phyloP scores from a whole-genome alignment of 768 basidiomycete genomes.

The Mycena rosella region DNA sequence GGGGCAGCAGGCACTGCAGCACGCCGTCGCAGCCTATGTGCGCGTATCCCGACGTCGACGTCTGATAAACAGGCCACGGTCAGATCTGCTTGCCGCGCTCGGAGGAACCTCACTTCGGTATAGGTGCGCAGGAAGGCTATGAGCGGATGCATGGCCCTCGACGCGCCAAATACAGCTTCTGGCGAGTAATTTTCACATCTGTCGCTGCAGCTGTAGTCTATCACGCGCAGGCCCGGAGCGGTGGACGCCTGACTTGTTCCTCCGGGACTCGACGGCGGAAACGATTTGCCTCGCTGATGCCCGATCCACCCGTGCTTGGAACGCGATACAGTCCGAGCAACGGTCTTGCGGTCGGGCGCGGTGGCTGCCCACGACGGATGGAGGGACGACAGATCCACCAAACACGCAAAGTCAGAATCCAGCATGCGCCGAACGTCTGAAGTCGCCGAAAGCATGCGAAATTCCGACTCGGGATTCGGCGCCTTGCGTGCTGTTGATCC shows the following conservation, averaged over 20 bases:
- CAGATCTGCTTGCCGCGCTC: neutral
- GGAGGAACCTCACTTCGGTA: neutral
- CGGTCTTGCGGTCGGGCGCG: neutral
- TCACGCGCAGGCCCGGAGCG: constrained; percentile 5
- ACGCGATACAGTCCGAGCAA: constrained; percentile 3
- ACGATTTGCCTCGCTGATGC: constrained; percentile 2
- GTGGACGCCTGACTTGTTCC: neutral
- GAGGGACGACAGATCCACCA: constrained; percentile 16
- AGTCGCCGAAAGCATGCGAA: constrained; percentile 9
- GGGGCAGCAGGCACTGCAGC: constrained; percentile 17
- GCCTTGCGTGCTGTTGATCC: neutral
- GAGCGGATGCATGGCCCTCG: neutral
- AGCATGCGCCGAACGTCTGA: constrained; percentile 19
- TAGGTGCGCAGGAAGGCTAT: constrained; percentile 15
- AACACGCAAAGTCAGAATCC: constrained; percentile 21
- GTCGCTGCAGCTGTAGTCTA: constrained; percentile 24
- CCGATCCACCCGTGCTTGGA: constrained; percentile 23
- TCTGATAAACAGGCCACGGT: neutral
- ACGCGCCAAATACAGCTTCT: constrained; percentile 8
- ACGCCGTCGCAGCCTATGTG: constrained; percentile 8
- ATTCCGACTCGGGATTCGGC: constrained; percentile 3
- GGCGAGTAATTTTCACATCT: constrained; percentile 4
- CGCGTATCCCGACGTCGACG: constrained; percentile 6
- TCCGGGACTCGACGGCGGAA: neutral
- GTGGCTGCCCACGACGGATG: constrained; percentile 14